Conservation (phyloP, 257 asterid genomes). For the Eustoma russellianum region DNA sequence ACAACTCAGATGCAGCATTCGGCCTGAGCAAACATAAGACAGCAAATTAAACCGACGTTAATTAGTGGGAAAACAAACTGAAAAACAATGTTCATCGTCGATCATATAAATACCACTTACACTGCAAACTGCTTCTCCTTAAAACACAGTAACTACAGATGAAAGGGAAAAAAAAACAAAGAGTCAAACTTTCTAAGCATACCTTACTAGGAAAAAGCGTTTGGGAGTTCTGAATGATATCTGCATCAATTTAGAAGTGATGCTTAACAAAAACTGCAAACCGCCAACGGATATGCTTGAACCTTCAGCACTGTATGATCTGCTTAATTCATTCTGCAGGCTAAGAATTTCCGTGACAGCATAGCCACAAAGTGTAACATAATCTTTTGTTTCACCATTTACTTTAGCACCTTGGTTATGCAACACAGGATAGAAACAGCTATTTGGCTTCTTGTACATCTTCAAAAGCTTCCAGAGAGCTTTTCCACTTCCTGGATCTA, state of each 20-base stretch:
- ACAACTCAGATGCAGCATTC: slow-evolving; percentile 50
- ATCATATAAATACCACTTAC: no score
- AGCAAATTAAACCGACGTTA: no score
- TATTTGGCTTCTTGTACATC: slow-evolving; percentile 14
- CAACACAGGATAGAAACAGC: slow-evolving; percentile 27
- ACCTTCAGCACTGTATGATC: slow-evolving; percentile 16
- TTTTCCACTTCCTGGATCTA: slow-evolving; percentile 36
- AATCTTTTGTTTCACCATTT: slow-evolving; percentile 27
- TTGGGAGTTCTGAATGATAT: slow-evolving; percentile 61
- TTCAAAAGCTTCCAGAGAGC: slow-evolving; percentile 42
- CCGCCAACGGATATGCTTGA: slow-evolving; percentile 24
- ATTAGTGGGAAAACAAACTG: no score
- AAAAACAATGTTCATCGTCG: no score
- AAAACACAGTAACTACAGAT: background rate
- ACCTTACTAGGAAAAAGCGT: slow-evolving; percentile 65
- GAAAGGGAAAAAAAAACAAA: background rate
- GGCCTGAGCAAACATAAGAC: slow-evolving; percentile 34
- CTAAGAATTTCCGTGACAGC: slow-evolving; percentile 37
- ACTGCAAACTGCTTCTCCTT: no score
- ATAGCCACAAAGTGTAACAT: slow-evolving; percentile 46
- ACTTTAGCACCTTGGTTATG: slow-evolving; percentile 23
- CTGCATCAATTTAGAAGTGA: slow-evolving; percentile 42
- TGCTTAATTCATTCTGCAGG: slow-evolving; percentile 29
- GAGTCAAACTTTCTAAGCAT: slow-evolving; percentile 1
- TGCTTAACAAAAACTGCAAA: slow-evolving; percentile 33